phyloP scores from a whole-genome alignment of 2,329 filamentous ascomycete species.

The Chaetomium strumarium region DNA sequence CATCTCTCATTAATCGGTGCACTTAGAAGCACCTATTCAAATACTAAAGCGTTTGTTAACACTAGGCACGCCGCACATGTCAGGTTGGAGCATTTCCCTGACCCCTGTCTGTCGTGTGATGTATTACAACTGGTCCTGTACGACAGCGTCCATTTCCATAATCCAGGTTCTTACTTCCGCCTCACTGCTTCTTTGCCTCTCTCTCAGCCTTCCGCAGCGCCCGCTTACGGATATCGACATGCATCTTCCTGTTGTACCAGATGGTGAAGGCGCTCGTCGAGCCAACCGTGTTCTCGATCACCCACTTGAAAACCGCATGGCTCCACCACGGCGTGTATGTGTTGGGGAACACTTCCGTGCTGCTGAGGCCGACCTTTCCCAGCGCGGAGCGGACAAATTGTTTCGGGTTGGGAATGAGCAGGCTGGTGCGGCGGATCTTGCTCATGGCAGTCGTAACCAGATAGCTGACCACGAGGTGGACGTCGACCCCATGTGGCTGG shows the following conservation, averaged over 20 bases:
- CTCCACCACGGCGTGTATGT: constrained; percentile 92
- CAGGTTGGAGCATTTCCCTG: too few species aligned
- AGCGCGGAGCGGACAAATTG: constrained; percentile 75
- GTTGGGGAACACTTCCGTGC: constrained; percentile 71
- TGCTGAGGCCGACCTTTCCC: constrained; percentile 73
- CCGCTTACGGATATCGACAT: constrained; percentile 73
- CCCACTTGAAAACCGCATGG: constrained; percentile 84
- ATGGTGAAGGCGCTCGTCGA: constrained; percentile 43
- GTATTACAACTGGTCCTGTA: too few species aligned
- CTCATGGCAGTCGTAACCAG: constrained; percentile 95
- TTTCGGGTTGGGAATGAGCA: constrained; percentile 74
- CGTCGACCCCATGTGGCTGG: constrained; percentile 70
- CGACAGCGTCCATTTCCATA: too few species aligned
- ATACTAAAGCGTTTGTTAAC: too few species aligned
- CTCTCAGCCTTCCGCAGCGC: constrained; percentile 80
- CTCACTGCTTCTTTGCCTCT: constrained; percentile 61
- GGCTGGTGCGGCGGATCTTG: constrained; percentile 77
- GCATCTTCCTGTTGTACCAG: constrained; percentile 59
- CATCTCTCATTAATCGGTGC: too few species aligned
- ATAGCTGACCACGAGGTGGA: constrained; percentile 89
- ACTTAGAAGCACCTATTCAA: too few species aligned
- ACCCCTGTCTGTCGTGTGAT: not conserved
- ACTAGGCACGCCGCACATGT: too few species aligned
- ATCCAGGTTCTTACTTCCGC: too few species aligned
- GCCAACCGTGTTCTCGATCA: constrained; percentile 56